Conservation (phyloP, 2,329 filamentous ascomycete species). For the Sporothrix brasiliensis region DNA sequence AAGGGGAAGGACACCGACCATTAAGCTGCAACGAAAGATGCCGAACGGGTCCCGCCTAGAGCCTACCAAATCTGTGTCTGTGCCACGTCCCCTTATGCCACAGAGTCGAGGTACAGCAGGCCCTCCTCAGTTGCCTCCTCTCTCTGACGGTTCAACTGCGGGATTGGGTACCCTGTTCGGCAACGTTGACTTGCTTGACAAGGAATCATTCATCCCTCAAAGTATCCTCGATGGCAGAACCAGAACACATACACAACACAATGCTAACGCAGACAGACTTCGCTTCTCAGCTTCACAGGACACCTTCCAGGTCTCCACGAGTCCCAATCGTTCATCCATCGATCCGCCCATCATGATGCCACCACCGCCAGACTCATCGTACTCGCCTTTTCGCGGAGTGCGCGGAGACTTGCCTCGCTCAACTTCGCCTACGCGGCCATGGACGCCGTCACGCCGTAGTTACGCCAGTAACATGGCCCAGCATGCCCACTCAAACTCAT, state of each 20-base stretch:
- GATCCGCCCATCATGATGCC: conserved; percentile 59
- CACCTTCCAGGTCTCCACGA: conserved; percentile 28
- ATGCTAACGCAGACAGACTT: conserved; percentile 32
- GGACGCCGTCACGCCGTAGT: conserved; percentile 55
- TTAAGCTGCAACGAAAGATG: conserved; percentile 57
- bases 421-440: conserved; percentile 60
- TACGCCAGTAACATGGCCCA: conserved; percentile 19
- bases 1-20: conserved; percentile 44
- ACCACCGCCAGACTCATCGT: conserved; percentile 61
- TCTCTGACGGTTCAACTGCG: conserved; percentile 56
- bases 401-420: conserved; percentile 51
- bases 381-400: conserved; percentile 50
- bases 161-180: conserved; percentile 46
- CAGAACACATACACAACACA: neutral
- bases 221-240: neutral
- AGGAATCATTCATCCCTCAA: neutral
- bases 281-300: conserved; percentile 29
- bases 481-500: conserved; percentile 40
- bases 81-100: conserved; percentile 39
- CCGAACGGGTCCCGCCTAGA: conserved; percentile 38
- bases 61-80: conserved; percentile 39
- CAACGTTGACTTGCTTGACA: conserved; percentile 35
- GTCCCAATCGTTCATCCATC: conserved; percentile 46
- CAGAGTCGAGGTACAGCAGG: neutral
- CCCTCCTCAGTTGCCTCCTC: conserved; percentile 48